Evolutionary conservation across 306 rosid species (phyloP), one percentile per base, ranked within the genome.

Genomic region (Mucuna pruriens): DNA sequence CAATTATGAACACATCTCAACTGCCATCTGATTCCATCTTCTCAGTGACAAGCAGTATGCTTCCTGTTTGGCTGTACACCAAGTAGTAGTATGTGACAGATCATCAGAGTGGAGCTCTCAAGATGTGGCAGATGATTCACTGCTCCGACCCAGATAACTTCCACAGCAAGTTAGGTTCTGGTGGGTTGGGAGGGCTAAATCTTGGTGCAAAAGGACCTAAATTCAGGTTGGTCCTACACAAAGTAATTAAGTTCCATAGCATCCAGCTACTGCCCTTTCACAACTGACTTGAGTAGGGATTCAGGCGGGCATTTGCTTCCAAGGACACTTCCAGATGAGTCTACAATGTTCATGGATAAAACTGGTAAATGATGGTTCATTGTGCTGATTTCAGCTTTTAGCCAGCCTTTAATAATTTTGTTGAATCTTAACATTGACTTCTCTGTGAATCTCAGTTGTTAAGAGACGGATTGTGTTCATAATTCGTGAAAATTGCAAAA

Each of bases 51-150:
- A 94, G 94, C 73, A 84, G 97, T 87, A 86, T 92, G 34, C 80
- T 75, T 83, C 92, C 97, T 48, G 99, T 94, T 90, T 96, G 99
- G 99, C 87, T 76, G 85, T 97, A 94, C 76, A 91, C 92, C 3
- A 96, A 90, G 85, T 96, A n/a, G n/a, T n/a, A 98, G 99, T 94
- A 88, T 77, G 99, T 89, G 74, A 96, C 98, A 8, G 99, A 98
- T 77, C 99, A 96, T 88, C 99, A 96, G 92, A 96, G 99, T 81
- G 99, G 99, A 75, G 92, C 99, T 22, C 88, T 96, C 68, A 96
- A 96, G 89, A 97, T 96, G 79, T 96, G 98, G 99, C 97, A 92
- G 86, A 94, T 89, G 97, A 90, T 96, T 75, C 95, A 94, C 88
- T 78, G 87, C 89, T 85, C 95, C 68, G 85, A 84, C 58, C 89